Conservation (phyloP, 768 basidiomycete genomes). For the Clathrus columnatus region DNA sequence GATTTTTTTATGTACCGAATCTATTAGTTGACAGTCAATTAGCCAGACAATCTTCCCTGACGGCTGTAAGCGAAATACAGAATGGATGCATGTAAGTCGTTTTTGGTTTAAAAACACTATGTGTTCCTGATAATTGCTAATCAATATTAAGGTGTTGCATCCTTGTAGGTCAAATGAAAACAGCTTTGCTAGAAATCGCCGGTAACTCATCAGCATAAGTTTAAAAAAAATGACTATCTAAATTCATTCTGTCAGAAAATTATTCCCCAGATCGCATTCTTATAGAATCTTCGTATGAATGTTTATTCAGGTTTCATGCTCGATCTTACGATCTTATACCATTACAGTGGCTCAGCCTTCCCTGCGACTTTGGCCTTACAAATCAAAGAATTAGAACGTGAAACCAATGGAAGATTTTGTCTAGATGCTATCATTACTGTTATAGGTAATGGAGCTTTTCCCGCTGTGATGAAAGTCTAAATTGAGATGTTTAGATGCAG, state of each 20-base stretch:
- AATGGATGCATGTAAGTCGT: conserved; percentile 86
- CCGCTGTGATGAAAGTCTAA: too few relatives aligned
- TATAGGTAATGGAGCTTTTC: conserved; percentile 29
- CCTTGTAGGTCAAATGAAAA: conserved; percentile 91
- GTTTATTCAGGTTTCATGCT: neutral
- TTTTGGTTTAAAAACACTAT: conserved; percentile 10
- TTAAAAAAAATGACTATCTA: neutral
- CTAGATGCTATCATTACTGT: conserved; percentile 91
- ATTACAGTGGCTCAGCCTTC: conserved; percentile 78
- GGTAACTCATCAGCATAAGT: conserved; percentile 31
- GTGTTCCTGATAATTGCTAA: neutral
- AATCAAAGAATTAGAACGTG: conserved; percentile 76
- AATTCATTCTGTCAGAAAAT: conserved; percentile 45
- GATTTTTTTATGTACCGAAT: neutral
- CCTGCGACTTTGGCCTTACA: conserved; percentile 94
- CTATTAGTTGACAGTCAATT: conserved; percentile 85
- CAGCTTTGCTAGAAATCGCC: conserved; percentile 79
- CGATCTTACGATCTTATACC: neutral
- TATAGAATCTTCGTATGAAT: conserved; percentile 86
- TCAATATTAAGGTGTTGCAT: conserved; percentile 67
- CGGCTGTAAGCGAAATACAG: conserved; percentile 87
- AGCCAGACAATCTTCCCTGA: conserved; percentile 71
- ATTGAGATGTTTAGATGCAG: conserved; percentile 45
- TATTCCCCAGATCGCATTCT: conserved; percentile 85
- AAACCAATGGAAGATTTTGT: conserved; percentile 65